Evolutionary conservation across 192 early-diverging fungal genomes (phyloP).

Genomic region (Coemansia sp.): DNA sequence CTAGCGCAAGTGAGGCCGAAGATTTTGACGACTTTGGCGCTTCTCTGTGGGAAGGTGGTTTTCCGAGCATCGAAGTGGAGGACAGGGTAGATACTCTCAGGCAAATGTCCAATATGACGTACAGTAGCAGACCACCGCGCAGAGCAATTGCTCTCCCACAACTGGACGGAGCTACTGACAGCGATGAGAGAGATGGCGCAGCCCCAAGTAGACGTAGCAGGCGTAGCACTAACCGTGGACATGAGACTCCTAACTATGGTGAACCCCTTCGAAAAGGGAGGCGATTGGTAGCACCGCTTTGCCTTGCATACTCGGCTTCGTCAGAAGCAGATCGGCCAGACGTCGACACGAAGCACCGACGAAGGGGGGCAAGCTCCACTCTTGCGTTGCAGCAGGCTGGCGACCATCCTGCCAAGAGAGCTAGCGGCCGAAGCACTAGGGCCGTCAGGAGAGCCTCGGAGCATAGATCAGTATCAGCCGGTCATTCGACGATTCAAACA

Average conservation of each 20-base stretch:
- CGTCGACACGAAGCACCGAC: background rate
- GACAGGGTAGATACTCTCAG: background rate
- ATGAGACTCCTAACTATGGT: background rate
- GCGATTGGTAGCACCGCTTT: background rate
- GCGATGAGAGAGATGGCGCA: background rate
- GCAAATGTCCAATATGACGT: background rate
- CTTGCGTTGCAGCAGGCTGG: background rate
- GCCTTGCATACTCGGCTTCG: background rate
- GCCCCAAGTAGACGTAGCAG: background rate
- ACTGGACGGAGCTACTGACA: constrained; percentile 13
- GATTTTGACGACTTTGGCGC: constrained; percentile 5
- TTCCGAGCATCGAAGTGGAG: constrained; percentile 1
- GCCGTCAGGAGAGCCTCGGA: background rate
- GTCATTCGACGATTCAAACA: background rate
- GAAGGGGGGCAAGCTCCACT: background rate
- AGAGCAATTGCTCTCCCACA: constrained; percentile 3
- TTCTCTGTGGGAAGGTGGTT: constrained; percentile 14
- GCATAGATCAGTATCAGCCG: background rate
- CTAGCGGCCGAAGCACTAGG: background rate
- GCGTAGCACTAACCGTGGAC: background rate
- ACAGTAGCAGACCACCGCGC: background rate
- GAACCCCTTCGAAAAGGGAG: background rate
- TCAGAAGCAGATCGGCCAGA: background rate
- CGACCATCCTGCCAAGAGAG: background rate
- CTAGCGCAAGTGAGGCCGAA: background rate